Percentiles rank a stretch among this genome's conserved stretches.
Conservation (phyloP, 805 yeast species). For the Ogataea angusta region DNA sequence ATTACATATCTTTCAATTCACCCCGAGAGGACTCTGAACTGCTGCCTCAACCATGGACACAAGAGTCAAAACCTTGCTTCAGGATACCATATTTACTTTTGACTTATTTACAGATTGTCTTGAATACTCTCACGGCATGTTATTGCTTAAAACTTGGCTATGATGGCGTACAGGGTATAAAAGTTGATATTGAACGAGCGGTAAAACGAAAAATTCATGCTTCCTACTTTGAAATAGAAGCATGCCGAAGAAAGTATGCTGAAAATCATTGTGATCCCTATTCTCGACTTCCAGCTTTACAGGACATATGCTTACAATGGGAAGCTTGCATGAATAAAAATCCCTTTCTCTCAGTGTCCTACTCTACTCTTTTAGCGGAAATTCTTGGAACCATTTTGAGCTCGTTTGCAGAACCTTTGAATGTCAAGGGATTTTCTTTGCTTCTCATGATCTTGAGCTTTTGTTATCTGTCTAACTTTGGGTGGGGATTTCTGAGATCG, state of each 20-base stretch:
- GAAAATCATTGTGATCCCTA: constrained; percentile 58
- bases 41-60: constrained; percentile 62
- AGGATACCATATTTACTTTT: constrained; percentile 54
- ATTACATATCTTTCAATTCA: constrained; percentile 3
- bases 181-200: constrained; percentile 50
- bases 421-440: constrained; percentile 53
- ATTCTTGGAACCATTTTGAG: constrained; percentile 60
- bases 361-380: constrained; percentile 58
- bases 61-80: constrained; percentile 47
- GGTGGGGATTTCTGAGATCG: constrained; percentile 65
- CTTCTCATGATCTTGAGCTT: constrained; percentile 34
- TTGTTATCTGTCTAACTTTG: constrained; percentile 58
- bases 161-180: constrained; percentile 45
- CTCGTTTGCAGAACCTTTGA: constrained; percentile 65
- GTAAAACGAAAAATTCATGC: constrained; percentile 47
- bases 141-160: constrained; percentile 44
- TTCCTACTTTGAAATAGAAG: constrained; percentile 47
- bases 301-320: constrained; percentile 58
- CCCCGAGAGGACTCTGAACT: neutral
- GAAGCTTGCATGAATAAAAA: constrained; percentile 62
- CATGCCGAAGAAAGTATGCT: constrained; percentile 49
- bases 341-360: constrained; percentile 44
- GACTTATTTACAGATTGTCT: constrained; percentile 56
- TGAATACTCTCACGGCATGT: constrained; percentile 46
- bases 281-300: constrained; percentile 55